Conservation (phyloP, 139 green algal genomes). For the Cymbomonas tetramitiformis region DNA sequence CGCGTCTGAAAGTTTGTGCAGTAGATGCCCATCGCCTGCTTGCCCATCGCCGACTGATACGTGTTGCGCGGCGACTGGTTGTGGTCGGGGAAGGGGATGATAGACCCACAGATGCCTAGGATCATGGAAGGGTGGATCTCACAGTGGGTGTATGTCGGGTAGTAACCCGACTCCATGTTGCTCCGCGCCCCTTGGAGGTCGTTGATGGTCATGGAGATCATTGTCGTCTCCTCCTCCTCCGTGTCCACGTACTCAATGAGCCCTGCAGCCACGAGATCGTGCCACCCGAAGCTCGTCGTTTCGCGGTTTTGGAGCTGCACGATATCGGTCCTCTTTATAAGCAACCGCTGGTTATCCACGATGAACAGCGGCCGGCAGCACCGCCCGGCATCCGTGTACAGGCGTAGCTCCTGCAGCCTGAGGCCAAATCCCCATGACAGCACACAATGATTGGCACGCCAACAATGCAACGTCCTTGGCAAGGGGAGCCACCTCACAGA, state of each 20-base stretch:
- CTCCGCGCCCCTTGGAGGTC: constrained; percentile 26
- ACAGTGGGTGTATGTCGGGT: constrained; percentile 82
- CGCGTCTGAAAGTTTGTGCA: constrained; percentile 60
- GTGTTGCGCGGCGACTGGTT: constrained; percentile 82
- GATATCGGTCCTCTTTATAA: constrained; percentile 71
- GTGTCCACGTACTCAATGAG: constrained; percentile 71
- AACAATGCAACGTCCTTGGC: too few species aligned
- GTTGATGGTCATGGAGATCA: constrained; percentile 86
- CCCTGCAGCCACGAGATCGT: constrained; percentile 36
- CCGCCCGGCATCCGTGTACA: constrained; percentile 38
- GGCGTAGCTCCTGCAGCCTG: constrained; percentile 34
- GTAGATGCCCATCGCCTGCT: constrained; percentile 79
- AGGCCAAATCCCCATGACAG: too few species aligned
- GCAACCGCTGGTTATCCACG: constrained; percentile 63
- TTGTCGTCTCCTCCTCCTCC: constrained; percentile 92
- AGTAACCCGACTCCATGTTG: constrained; percentile 14
- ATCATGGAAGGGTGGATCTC: constrained; percentile 98
- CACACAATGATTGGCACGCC: too few species aligned
- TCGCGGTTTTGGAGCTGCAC: constrained; percentile 30
- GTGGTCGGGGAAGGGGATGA: constrained; percentile 98
- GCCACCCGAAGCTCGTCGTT: constrained; percentile 29
- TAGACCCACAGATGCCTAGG: constrained; percentile 89
- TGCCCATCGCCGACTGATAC: constrained; percentile 78
- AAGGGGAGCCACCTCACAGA: too few species aligned
- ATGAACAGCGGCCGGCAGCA: constrained; percentile 68